Evolutionary conservation across 345 rosid species (phyloP), one percentile per base, ranked within the genome.

Genomic region (Excoecaria agallocha): DNA sequence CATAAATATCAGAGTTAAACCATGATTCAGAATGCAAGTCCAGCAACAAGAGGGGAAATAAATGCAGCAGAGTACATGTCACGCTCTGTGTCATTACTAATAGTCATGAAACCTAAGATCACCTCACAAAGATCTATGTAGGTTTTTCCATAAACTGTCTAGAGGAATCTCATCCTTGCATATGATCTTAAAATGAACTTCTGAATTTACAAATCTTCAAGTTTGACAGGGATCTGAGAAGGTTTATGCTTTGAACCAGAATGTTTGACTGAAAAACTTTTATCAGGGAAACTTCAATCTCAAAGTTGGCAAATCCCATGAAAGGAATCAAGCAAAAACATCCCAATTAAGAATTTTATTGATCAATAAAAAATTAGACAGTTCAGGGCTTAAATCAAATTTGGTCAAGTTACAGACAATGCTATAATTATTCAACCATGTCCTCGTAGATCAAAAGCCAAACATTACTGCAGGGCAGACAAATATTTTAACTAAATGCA

Each of bases 51-150:
- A 59, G 25, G 5, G 43, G 56, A n/a, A 5, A 22, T 6, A 43
- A 69, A 73, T 51, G 71, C 5, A 45, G 62, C 10, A 61, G 25
- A 38, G 30, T 60, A 60, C 62, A 30, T 59, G 66, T 2, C 37
- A 38, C 8, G 25, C 48, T n/a, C 48, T 38, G 12, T 16, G 46
- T 39, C 51, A 73, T 38, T 70, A 37, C 8, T 35, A 49, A 30
- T 19, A 39, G 30, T 54, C 19, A 22, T 35, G 49, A 39, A n/a
- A 68, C 58, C 20, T 30, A n/a, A 41, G 46, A 49, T 73, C 0
- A n/a, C n/a, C 8, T 55, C 24, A 1, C 2, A 11, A 22, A 58
- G 37, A 58, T 55, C 10, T 37, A 58, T 55, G 11, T 37, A 25
- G 11, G 46, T 35, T 17, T 48, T 5, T 30, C 49, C 46, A 3